phyloP scores from a whole-genome alignment of 164 flowering plant species.

The Warburgia ugandensis region DNA sequence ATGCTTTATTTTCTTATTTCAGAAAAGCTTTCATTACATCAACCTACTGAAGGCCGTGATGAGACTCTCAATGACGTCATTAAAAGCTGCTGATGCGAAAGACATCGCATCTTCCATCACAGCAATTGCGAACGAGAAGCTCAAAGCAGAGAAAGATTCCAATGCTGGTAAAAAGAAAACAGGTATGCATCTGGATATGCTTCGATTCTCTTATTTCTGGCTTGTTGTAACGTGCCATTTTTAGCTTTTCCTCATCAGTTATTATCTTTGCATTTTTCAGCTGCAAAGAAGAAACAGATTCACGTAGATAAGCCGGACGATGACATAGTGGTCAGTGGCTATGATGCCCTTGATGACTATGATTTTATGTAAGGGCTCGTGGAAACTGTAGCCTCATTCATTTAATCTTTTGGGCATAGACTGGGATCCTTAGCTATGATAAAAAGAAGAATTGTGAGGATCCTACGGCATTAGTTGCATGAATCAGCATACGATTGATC shows the following conservation, averaged over 20 bases:
- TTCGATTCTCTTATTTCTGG: no score
- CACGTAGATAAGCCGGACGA: conserved; percentile 74
- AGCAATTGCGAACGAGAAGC: conserved; percentile 90
- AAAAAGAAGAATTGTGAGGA: no score
- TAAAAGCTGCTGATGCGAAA: conserved; percentile 93
- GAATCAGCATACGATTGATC: no score
- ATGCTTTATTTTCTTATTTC: conserved; percentile 12
- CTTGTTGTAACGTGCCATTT: no score
- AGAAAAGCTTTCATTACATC: conserved; percentile 93
- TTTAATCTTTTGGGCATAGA: background rate
- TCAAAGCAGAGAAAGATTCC: conserved; percentile 93
- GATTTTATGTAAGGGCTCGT: conserved; percentile 62
- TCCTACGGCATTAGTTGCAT: background rate
- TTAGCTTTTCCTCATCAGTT: no score
- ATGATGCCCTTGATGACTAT: conserved; percentile 64
- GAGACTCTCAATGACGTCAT: conserved; percentile 64
- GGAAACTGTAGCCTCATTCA: background rate
- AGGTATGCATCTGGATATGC: no score
- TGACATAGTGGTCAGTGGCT: conserved; percentile 33
- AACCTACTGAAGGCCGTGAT: conserved; percentile 77
- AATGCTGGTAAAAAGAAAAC: conserved; percentile 83
- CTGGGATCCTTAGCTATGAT: background rate
- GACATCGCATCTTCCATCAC: conserved; percentile 86
- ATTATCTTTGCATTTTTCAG: conserved; percentile 14
- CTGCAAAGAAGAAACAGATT: conserved; percentile 74